Evolutionary conservation across 495 filamentous ascomycete genomes (phyloP), one percentile per base, ranked within the genome.

Genomic region (Talaromyces liani): DNA sequence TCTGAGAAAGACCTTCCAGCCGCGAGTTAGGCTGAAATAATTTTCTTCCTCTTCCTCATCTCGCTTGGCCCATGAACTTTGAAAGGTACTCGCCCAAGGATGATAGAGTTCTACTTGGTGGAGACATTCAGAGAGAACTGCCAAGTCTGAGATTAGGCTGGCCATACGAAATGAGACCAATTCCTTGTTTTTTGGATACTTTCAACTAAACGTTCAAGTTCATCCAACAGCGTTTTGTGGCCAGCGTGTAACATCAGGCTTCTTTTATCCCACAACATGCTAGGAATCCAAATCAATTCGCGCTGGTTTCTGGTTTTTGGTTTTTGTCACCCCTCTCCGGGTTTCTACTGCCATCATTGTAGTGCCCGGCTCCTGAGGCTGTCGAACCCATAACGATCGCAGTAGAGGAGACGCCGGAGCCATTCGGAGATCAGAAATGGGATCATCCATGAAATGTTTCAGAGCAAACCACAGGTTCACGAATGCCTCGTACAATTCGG

Each of bases 51-150:
- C 62, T 14, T 58, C 61, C 0, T 77, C 66, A 22, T 71, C 56
- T 22, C 59, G 57, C 0, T 73, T 47, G 8, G 54, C 63, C 7
- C 63, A 27, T 12, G 67, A 64, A 18, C 25, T 45, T 25, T 78
- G 71, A 24, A 81, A 79, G 0, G 62, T 66, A 12, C 62, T 60
- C n/a, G 78, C 80, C 77, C 81, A 82, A 0, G 82, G 81, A 22
- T 79, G 77, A 67, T 72, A 82, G 8, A 77, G 64, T 4, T 77
- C 62, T 4, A 85, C 22, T 62, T 85, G 79, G 10, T 70, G 67
- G 16, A 69, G 34, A 57, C 73, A 75, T 62, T 82, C 62, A 2
- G 72, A 65, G 6, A 80, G 33, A 27, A 85, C 69, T 2, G 79
- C 73, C 1, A 83, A 66, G 9, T 83, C 75, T 1, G 77, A 73